Evolutionary conservation across 805 yeast species (phyloP).

Genomic region (Blastobotrys peoriensis): DNA sequence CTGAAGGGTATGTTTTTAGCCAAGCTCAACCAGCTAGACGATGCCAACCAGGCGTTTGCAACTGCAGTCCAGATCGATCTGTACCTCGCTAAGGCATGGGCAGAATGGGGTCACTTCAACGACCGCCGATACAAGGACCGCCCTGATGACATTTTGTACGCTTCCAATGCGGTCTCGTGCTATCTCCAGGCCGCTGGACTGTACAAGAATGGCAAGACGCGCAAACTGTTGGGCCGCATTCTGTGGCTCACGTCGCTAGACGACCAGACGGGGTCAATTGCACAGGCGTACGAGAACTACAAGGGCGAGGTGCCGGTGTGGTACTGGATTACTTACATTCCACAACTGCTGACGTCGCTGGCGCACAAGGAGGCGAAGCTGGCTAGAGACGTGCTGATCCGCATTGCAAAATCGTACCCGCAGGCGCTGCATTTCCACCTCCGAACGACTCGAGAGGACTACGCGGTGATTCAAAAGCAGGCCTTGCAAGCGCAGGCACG

Average conservation of each 20-base stretch:
- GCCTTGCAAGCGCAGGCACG: slow-evolving; percentile 44
- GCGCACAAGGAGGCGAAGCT: slow-evolving; percentile 87
- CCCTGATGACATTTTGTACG: slow-evolving; percentile 73
- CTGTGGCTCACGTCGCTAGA: slow-evolving; percentile 91
- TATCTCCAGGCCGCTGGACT: slow-evolving; percentile 96
- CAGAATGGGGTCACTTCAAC: slow-evolving; percentile 97
- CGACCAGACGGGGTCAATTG: slow-evolving; percentile 71
- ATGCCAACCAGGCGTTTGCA: slow-evolving; percentile 96
- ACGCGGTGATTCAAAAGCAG: slow-evolving; percentile 79
- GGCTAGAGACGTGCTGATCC: slow-evolving; percentile 79
- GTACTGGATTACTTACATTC: slow-evolving; percentile 98
- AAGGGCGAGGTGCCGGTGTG: slow-evolving; percentile 97
- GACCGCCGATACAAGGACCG: slow-evolving; percentile 82
- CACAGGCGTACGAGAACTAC: slow-evolving; percentile 84
- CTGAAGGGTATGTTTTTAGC: slow-evolving; percentile 97
- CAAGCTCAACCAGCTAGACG: slow-evolving; percentile 82
- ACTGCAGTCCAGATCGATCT: slow-evolving; percentile 95
- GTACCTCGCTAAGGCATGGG: slow-evolving; percentile 97
- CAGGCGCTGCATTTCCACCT: slow-evolving; percentile 96
- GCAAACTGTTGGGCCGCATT: slow-evolving; percentile 81
- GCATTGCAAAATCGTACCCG: slow-evolving; percentile 94
- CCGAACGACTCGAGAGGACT: slow-evolving; percentile 92
- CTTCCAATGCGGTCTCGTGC: slow-evolving; percentile 91
- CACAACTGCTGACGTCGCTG: slow-evolving; percentile 82
- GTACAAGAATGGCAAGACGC: slow-evolving; percentile 85